Percentiles rank a stretch among this genome's conserved stretches.
These are phyloP conservation scores for Talaromyces sp. DNA, from an alignment of 2,329 filamentous ascomycete species.

Conservation along the genomic window DNA sequence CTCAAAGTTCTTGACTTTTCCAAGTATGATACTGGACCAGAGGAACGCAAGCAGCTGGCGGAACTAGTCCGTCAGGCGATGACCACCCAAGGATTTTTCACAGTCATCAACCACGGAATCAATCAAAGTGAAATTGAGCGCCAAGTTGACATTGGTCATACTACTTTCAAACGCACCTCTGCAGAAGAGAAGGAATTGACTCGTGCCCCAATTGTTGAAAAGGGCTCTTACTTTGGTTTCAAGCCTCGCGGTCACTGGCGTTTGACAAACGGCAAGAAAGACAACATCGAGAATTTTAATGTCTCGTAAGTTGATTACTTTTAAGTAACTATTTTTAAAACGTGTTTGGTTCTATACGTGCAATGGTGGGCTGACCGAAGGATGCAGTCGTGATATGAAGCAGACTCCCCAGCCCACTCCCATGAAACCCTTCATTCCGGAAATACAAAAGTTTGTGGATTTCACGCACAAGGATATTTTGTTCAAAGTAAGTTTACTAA, in stretches of 20 bases:
- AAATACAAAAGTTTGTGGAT: neutral
- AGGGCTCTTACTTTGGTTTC: neutral
- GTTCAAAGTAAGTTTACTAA: neutral
- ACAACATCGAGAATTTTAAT: neutral
- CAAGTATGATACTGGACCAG: neutral
- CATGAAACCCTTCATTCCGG: neutral
- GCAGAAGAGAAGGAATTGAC: neutral
- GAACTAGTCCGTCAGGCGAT: neutral
- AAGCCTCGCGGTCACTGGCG: neutral
- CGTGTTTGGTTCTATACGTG: neutral
- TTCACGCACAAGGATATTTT: neutral
- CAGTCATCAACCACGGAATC: neutral
- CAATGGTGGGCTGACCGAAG: neutral
- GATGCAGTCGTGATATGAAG: neutral
- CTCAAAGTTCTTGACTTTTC: neutral
- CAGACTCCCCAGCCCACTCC: neutral
- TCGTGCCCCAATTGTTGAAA: neutral
- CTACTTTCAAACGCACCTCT: neutral
- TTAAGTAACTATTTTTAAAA: neutral
- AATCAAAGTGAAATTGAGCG: neutral
- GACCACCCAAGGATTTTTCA: neutral
- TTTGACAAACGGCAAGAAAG: neutral
- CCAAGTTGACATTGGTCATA: neutral
- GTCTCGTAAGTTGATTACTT: neutral
- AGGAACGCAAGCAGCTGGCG: neutral